phyloP scores from a whole-genome alignment of 164 flowering plant genomes.

The Santalum album region DNA sequence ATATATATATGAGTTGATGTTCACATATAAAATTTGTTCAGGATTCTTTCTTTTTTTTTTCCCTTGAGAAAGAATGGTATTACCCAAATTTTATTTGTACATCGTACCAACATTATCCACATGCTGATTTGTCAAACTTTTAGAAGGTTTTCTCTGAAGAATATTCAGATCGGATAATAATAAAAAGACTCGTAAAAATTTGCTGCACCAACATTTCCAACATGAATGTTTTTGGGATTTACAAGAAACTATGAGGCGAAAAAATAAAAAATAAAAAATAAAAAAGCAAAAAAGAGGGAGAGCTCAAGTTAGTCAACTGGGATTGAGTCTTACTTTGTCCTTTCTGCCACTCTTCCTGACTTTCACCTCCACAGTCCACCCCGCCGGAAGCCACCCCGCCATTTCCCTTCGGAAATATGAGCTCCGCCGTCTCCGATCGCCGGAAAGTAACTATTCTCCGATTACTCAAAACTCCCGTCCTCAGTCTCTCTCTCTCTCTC shows the following conservation, averaged over 20 bases:
- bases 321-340: conserved; percentile 27
- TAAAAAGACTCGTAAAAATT: too few species aligned
- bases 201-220: too few species aligned
- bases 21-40: too few species aligned
- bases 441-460: neutral
- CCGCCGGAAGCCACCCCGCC: conserved; percentile 35
- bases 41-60: too few species aligned
- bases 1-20: too few species aligned
- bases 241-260: neutral
- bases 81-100: too few species aligned
- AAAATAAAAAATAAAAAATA: neutral
- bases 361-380: conserved; percentile 32
- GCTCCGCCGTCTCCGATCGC: neutral
- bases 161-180: too few species aligned
- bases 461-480: neutral
- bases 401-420: conserved; percentile 1
- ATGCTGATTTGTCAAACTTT: too few species aligned
- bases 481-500: conserved; percentile 6
- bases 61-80: too few species aligned
- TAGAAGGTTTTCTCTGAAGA: too few species aligned
- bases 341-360: conserved; percentile 27
- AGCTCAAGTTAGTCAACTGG: neutral
- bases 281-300: neutral
- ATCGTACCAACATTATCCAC: too few species aligned
- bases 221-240: too few species aligned